Percentiles rank a stretch among this genome's conserved stretches.
These are phyloP conservation scores for Leptographium radiaticola DNA, from an alignment of 2,329 filamentous ascomycete genomes.

Conservation along the genomic window DNA sequence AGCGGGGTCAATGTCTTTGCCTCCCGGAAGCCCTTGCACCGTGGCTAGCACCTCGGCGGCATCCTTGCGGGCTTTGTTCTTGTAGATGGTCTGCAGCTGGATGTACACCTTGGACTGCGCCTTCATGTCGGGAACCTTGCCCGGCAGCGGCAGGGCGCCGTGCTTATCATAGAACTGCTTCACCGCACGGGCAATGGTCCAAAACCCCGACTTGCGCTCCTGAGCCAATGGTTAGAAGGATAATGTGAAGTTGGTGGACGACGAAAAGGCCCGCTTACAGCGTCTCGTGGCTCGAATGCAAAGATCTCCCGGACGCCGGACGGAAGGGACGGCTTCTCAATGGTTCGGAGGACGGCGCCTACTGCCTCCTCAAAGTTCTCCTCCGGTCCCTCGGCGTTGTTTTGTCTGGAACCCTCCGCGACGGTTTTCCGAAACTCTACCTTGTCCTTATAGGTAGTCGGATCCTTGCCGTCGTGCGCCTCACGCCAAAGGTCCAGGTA, in stretches of 20 bases:
- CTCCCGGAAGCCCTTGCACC: slow-evolving; percentile 40
- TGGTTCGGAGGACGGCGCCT: slow-evolving; percentile 75
- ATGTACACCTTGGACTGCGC: slow-evolving; percentile 85
- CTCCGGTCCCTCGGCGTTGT: slow-evolving; percentile 74
- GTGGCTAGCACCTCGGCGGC: slow-evolving; percentile 57
- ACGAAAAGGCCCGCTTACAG: neutral
- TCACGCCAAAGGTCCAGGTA: slow-evolving; percentile 73
- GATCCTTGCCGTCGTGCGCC: slow-evolving; percentile 52
- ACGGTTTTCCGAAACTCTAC: slow-evolving; percentile 65
- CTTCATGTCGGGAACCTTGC: slow-evolving; percentile 94
- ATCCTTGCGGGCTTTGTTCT: slow-evolving; percentile 70
- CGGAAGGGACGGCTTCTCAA: slow-evolving; percentile 55
- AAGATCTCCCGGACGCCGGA: slow-evolving; percentile 67
- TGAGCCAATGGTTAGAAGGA: neutral
- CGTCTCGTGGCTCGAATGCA: slow-evolving; percentile 33
- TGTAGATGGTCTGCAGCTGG: slow-evolving; percentile 84
- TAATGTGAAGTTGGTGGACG: too few relatives aligned
- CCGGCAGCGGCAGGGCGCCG: slow-evolving; percentile 65
- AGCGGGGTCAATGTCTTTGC: slow-evolving; percentile 44
- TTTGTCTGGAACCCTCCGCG: slow-evolving; percentile 49
- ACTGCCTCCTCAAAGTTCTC: slow-evolving; percentile 95
- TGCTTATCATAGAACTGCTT: slow-evolving; percentile 64
- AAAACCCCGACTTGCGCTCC: slow-evolving; percentile 50
- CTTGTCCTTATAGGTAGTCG: slow-evolving; percentile 74
- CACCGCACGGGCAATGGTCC: slow-evolving; percentile 75